Evolutionary conservation across 495 filamentous ascomycete species (phyloP).

Genomic region (Neurospora pannonica): DNA sequence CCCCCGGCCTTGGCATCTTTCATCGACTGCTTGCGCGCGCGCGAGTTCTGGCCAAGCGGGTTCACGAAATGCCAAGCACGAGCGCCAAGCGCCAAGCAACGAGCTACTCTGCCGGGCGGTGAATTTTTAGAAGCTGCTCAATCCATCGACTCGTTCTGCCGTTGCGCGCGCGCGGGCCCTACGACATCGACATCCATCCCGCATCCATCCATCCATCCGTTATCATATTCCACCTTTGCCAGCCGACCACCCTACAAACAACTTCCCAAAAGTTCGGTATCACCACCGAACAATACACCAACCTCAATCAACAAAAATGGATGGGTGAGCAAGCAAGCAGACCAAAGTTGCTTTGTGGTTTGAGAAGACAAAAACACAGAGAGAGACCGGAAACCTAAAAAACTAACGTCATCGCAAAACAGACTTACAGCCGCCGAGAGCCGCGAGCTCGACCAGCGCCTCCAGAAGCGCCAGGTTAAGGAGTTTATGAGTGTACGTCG

Average conservation of each 20-base stretch:
- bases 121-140: not conserved
- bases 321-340: slow-evolving; percentile 1
- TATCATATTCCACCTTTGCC: not conserved
- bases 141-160: not conserved
- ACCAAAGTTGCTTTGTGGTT: not conserved
- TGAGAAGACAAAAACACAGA: no score
- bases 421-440: slow-evolving; percentile 74
- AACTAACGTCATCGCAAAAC: slow-evolving; percentile 6
- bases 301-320: not conserved
- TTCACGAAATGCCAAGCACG: not conserved
- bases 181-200: not conserved
- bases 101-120: not conserved
- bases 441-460: slow-evolving; percentile 80
- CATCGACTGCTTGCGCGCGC: no score
- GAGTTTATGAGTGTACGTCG: slow-evolving; percentile 86
- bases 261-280: not conserved
- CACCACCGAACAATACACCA: not conserved
- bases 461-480: slow-evolving; percentile 96
- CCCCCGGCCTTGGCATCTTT: not conserved
- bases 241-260: not conserved
- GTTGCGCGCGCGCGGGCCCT: not conserved
- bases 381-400: not conserved
- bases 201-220: not conserved
- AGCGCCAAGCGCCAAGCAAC: not conserved
- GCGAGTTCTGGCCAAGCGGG: not conserved